Percentiles rank a stretch among this genome's conserved stretches.
phyloP scores from a whole-genome alignment of 305 asterid species.

The Rubia tinctorum region DNA sequence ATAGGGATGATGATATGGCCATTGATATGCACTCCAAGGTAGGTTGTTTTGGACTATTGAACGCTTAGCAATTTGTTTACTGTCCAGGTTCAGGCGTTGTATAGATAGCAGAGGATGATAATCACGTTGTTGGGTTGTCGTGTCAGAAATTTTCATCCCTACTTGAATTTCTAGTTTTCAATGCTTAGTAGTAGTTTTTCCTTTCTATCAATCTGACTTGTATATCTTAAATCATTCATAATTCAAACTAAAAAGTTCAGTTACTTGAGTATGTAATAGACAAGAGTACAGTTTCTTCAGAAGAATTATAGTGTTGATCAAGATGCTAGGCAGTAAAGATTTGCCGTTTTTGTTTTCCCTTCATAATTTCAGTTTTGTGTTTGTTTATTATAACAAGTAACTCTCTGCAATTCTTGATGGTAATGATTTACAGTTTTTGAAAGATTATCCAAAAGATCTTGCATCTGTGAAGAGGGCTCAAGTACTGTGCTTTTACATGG shows the following conservation, averaged over 20 bases:
- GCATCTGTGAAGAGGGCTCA: constrained; percentile 80
- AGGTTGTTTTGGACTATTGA: not conserved
- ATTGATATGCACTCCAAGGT: constrained; percentile 80
- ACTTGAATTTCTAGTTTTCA: too few species aligned
- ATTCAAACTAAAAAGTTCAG: not conserved
- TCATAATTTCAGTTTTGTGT: not conserved
- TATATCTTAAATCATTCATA: not conserved
- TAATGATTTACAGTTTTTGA: constrained; percentile 45
- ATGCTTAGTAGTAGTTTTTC: not conserved
- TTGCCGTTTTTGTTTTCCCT: not conserved
- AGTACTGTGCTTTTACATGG: constrained; percentile 91
- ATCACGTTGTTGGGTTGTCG: not conserved
- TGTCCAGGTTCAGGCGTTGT: not conserved
- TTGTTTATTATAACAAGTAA: not conserved
- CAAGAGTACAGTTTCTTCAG: not conserved
- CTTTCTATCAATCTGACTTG: not conserved
- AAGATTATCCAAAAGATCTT: constrained; percentile 85
- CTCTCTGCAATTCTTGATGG: not conserved
- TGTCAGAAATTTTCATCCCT: too few species aligned
- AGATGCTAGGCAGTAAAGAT: not conserved
- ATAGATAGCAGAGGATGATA: not conserved
- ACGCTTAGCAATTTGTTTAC: not conserved
- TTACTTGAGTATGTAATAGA: not conserved
- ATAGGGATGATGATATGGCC: constrained; percentile 78
- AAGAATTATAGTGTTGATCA: not conserved